A percentile compares a stretch with the other conserved stretches of the same genome.
Conservation (phyloP, 2,329 filamentous ascomycete genomes). For the Huntiella abstrusa region DNA sequence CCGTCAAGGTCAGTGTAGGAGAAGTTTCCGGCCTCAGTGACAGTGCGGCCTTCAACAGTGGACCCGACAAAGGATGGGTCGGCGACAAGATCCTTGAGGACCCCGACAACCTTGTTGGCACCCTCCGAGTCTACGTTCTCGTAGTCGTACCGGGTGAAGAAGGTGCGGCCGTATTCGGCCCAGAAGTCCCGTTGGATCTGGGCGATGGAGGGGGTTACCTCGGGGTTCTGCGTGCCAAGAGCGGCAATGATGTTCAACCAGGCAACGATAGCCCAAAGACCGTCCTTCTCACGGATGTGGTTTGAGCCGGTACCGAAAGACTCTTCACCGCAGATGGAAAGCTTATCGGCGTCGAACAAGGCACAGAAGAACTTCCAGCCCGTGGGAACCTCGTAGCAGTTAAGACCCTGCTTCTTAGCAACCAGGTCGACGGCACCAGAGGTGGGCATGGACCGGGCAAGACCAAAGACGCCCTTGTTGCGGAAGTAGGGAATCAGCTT, state of each 20-base stretch:
- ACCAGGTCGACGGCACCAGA: conserved; percentile 90
- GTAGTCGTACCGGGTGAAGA: conserved; percentile 98
- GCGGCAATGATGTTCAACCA: conserved; percentile 98
- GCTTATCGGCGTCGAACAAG: conserved; percentile 82
- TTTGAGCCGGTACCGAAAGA: conserved; percentile 96
- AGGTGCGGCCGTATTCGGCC: conserved; percentile 86
- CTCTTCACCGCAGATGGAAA: conserved; percentile 97
- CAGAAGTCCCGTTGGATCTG: conserved; percentile 97
- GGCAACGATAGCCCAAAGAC: conserved; percentile 88
- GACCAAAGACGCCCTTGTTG: conserved; percentile 86
- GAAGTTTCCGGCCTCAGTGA: conserved; percentile 84
- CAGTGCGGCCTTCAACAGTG: conserved; percentile 60
- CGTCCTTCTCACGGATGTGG: conserved; percentile 98
- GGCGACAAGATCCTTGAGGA: conserved; percentile 61
- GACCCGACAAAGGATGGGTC: conserved; percentile 62
- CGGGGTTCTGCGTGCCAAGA: conserved; percentile 63
- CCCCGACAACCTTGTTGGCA: conserved; percentile 73
- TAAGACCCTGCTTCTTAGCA: conserved; percentile 78
- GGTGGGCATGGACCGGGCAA: conserved; percentile 95
- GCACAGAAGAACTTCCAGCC: conserved; percentile 99
- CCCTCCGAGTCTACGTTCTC: conserved; percentile 84
- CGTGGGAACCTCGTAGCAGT: conserved; percentile 91
- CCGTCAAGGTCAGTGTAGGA: conserved; percentile 98
- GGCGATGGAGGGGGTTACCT: conserved; percentile 73
- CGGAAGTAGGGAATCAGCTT: conserved; percentile 96